Percentiles rank a stretch among this genome's conserved stretches.
phyloP scores from a whole-genome alignment of 2,329 filamentous ascomycete genomes.

The Sporothrix dimorphospora region DNA sequence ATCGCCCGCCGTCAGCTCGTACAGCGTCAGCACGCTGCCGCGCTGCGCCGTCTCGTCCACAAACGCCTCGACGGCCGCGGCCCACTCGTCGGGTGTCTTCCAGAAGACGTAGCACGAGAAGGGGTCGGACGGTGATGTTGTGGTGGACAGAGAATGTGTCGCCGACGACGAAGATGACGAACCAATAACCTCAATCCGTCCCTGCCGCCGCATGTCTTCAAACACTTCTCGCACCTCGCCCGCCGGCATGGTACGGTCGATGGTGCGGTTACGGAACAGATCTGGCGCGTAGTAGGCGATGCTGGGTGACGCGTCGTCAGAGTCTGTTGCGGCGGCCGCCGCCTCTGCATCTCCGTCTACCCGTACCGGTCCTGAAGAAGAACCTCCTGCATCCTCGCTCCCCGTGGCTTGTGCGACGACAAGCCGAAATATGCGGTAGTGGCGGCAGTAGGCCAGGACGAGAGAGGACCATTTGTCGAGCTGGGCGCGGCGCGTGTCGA shows the following conservation, averaged over 20 bases:
- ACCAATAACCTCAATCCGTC: constrained; percentile 62
- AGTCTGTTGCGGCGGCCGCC: not conserved
- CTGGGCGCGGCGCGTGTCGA: constrained; percentile 73
- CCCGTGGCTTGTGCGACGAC: constrained; percentile 51
- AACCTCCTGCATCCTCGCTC: constrained; percentile 42
- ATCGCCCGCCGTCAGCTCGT: constrained; percentile 90
- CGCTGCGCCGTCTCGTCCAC: constrained; percentile 88
- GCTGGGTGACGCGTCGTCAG: constrained; percentile 20
- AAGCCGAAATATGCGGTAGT: constrained; percentile 76
- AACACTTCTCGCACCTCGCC: constrained; percentile 62
- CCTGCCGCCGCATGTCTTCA: constrained; percentile 61
- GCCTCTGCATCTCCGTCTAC: constrained; percentile 43
- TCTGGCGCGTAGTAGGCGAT: constrained; percentile 36
- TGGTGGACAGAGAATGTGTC: constrained; percentile 15
- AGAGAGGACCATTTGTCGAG: constrained; percentile 84
- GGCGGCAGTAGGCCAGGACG: constrained; percentile 79
- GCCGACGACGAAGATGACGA: constrained; percentile 36
- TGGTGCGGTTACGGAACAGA: constrained; percentile 61
- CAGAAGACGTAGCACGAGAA: constrained; percentile 73
- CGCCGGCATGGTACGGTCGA: constrained; percentile 55
- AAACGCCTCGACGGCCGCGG: constrained; percentile 74
- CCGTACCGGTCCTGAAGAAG: constrained; percentile 34
- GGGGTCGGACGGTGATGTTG: constrained; percentile 51
- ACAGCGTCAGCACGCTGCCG: constrained; percentile 85
- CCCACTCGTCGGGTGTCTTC: constrained; percentile 90